phyloP scores from a whole-genome alignment of 495 filamentous ascomycete genomes.

The Pyronema omphalodes region DNA sequence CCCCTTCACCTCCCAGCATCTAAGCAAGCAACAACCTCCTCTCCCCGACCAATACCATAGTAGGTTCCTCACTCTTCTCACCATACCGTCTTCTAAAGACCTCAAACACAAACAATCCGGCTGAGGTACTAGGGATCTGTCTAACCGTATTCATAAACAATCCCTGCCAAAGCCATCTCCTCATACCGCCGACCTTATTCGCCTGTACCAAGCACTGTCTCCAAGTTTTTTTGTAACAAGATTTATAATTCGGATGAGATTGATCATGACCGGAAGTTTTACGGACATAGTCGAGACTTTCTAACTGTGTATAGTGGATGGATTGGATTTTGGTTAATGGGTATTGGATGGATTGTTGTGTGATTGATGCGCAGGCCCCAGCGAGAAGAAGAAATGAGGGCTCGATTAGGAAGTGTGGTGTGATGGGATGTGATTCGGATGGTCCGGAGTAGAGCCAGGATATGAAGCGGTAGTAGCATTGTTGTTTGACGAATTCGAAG shows the following conservation, averaged over 20 bases:
- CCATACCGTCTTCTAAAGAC: conserved; percentile 66
- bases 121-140: conserved; percentile 76
- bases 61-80: conserved; percentile 39
- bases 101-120: conserved; percentile 80
- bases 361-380: conserved; percentile 53
- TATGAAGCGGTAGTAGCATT: conserved; percentile 65
- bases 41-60: conserved; percentile 14
- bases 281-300: conserved; percentile 47
- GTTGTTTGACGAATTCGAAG: conserved; percentile 76
- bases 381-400: conserved; percentile 63
- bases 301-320: conserved; percentile 59
- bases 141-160: conserved; percentile 57
- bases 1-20: neutral
- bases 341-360: conserved; percentile 63
- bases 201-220: conserved; percentile 48
- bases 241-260: conserved; percentile 35
- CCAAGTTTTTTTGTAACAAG: conserved; percentile 60
- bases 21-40: conserved; percentile 13
- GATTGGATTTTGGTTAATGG: conserved; percentile 57
- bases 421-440: conserved; percentile 30
- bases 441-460: conserved; percentile 52
- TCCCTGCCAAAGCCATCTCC: conserved; percentile 55
- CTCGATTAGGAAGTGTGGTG: conserved; percentile 71
- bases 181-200: conserved; percentile 41
- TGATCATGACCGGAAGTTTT: conserved; percentile 25